These are phyloP conservation scores for Kregervanrija delftensis DNA, from an alignment of 805 yeast genomes.

Conservation along the genomic window DNA sequence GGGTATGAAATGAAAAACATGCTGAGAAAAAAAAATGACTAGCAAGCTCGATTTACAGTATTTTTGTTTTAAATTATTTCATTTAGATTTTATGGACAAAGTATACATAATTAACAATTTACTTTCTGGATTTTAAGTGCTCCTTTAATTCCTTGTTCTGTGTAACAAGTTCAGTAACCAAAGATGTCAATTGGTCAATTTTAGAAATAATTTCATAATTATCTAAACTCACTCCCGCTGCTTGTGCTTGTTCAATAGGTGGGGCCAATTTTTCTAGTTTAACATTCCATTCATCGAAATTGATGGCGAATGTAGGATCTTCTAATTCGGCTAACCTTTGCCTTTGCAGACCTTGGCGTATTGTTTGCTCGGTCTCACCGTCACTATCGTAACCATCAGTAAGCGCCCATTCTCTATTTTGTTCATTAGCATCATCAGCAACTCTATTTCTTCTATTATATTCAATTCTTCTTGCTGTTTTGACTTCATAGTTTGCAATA, in stretches of 20 bases:
- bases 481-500: conserved; percentile 58
- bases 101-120: not conserved
- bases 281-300: conserved; percentile 41
- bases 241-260: conserved; percentile 50
- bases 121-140: conserved; percentile 1
- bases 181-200: conserved; percentile 37
- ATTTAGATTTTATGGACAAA: no score
- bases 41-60: not conserved
- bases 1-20: not conserved
- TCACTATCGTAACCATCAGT: conserved; percentile 57
- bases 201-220: conserved; percentile 46
- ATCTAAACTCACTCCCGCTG: conserved; percentile 59
- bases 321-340: conserved; percentile 59
- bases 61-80: no score
- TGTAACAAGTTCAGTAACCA: conserved; percentile 33
- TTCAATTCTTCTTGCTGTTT: conserved; percentile 59
- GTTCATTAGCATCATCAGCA: conserved; percentile 75
- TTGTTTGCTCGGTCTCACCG: conserved; percentile 20
- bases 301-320: conserved; percentile 63
- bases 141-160: conserved; percentile 18
- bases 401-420: conserved; percentile 75
- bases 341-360: conserved; percentile 33
- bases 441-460: conserved; percentile 60
- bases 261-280: conserved; percentile 47
- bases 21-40: not conserved